Evolutionary conservation across 2,329 filamentous ascomycete species (phyloP), one percentile per base, ranked within the genome.

Genomic region (Zasmidium angulare): DNA sequence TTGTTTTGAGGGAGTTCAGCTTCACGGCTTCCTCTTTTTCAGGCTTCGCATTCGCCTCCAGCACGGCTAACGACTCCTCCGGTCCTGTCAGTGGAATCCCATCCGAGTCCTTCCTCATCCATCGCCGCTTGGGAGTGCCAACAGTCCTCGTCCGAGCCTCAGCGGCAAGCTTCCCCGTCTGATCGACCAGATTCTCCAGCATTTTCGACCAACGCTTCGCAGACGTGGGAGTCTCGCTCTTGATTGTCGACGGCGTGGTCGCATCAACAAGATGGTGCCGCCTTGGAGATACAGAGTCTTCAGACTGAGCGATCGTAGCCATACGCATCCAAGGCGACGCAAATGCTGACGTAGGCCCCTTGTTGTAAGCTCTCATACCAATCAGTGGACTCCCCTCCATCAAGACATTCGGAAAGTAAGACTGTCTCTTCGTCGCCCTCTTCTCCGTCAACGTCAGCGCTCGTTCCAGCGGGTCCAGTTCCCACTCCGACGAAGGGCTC

Each of bases 1-100:
- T 87, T n/a, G 78, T 72, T 20, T 69, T 74, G 2, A 90, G 54
- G 1, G 63, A 60, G 40, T 64, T 66, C 52, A 50, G 26, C 50
- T 58, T 46, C 3, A 24, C 31, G n/a, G n/a, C n/a, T n/a, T n/a
- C n/a, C 14, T 48, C 50, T 50, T 66, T 53, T 20, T 52, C 46
- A 31, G 20, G 46, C 7, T 24, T 26, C 12, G 48, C 23, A 20
- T 51, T 54, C 1, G 48, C 58, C 43, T 65, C 58, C 22, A 63
- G 51, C 19, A 29, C 54, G 11, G 62, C 56, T 19, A 66, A 50
- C 2, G 58, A 57, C 10, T 58, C 64, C 12, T 61, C 59, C 17
- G 50, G 61, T 3, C 56, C 63, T 7, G 50, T 61, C 1, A 63
- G 48, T 12, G 60, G 62, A 12, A 65, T 63, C 3, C 55, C 59